A percentile compares a stretch with the other conserved stretches of the same genome.
Evolutionary conservation across 805 yeast species (phyloP).

Genomic region (Metschnikowia hibisci): DNA sequence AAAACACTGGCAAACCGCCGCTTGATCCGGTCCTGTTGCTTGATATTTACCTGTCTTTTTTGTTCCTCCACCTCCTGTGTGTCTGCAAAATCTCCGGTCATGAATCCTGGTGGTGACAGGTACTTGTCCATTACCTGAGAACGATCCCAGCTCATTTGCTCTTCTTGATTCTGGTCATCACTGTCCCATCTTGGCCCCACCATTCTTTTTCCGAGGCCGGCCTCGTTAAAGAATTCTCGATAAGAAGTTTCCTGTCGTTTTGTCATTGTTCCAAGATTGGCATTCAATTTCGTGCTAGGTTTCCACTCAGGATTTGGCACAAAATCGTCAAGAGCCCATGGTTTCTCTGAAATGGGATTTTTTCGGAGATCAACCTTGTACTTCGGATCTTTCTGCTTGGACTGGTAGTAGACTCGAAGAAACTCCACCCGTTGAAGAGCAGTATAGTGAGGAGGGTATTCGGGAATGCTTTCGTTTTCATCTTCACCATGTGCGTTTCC

Average conservation of each 20-base stretch:
- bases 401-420: constrained; percentile 23
- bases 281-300: constrained; percentile 14
- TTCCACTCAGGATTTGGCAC: constrained; percentile 26
- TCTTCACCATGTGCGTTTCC: neutral
- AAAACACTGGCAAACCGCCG: constrained; percentile 27
- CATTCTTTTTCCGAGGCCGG: constrained; percentile 14
- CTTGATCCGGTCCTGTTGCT: constrained; percentile 26
- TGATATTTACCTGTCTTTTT: constrained; percentile 16
- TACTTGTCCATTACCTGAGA: constrained; percentile 35
- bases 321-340: constrained; percentile 37
- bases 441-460: constrained; percentile 21
- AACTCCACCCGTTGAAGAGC: constrained; percentile 33
- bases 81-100: constrained; percentile 35
- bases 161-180: constrained; percentile 12
- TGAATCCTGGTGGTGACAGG: constrained; percentile 40
- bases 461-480: neutral
- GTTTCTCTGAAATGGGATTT: constrained; percentile 36
- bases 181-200: constrained; percentile 17
- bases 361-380: constrained; percentile 23
- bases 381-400: constrained; percentile 19
- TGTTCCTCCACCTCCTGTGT: constrained; percentile 29
- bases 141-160: constrained; percentile 12
- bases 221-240: constrained; percentile 17
- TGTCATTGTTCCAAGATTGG: constrained; percentile 20
- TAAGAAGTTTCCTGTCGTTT: constrained; percentile 17